These are phyloP conservation scores for Hemileccinum rubropunctum DNA, from an alignment of 768 basidiomycete species.

Conservation along the genomic window DNA sequence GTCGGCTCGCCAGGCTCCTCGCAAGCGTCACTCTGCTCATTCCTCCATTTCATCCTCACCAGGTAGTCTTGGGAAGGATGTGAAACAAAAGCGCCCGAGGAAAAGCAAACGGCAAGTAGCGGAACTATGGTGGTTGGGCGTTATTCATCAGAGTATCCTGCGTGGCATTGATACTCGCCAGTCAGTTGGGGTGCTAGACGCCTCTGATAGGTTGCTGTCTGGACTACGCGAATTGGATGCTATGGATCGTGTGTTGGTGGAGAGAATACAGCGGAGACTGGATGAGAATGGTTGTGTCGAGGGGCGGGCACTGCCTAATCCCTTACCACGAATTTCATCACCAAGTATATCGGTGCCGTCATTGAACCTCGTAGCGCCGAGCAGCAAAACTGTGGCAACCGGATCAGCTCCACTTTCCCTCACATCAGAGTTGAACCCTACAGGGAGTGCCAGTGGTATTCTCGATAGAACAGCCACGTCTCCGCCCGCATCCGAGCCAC, in stretches of 20 bases:
- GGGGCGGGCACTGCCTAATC: conserved; percentile 16
- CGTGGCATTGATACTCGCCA: conserved; percentile 20
- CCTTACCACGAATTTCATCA: conserved; percentile 19
- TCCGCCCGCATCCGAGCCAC: not conserved
- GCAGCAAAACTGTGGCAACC: conserved; percentile 1
- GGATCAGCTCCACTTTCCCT: not conserved
- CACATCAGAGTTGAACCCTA: not conserved
- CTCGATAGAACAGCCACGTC: not conserved
- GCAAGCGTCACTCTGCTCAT: conserved; percentile 35
- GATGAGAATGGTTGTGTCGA: conserved; percentile 33
- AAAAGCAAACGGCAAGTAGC: conserved; percentile 31
- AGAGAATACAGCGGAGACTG: conserved; percentile 32
- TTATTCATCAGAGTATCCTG: conserved; percentile 35
- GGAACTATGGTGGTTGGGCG: conserved; percentile 37
- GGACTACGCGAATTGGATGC: conserved; percentile 14
- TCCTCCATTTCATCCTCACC: conserved; percentile 27
- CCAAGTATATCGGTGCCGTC: conserved; percentile 24
- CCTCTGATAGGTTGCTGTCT: conserved; percentile 1
- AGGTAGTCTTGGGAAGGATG: conserved; percentile 9
- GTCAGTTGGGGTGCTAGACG: not conserved
- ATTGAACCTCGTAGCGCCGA: conserved; percentile 15
- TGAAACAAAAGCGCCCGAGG: conserved; percentile 31
- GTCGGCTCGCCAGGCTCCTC: conserved; percentile 8
- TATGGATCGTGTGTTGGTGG: conserved; percentile 34
- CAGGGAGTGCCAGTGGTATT: not conserved